Percentiles rank a stretch among this genome's conserved stretches.
Conservation (phyloP, 177 flowering plant species). For the Vitis hybrid region DNA sequence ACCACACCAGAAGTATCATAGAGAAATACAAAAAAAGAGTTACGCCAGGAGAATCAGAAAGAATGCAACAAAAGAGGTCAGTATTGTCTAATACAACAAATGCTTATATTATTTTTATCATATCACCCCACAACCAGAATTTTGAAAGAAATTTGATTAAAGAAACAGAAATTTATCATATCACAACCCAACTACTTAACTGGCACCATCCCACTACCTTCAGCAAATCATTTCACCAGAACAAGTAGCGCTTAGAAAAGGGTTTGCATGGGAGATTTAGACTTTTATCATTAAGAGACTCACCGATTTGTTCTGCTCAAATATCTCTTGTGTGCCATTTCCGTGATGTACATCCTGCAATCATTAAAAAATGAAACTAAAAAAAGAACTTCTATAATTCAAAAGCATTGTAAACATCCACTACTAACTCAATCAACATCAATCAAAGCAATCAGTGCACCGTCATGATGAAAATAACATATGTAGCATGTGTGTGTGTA, state of each 20-base stretch:
- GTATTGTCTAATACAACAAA: too few species aligned
- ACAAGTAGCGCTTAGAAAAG: neutral
- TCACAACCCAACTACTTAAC: neutral
- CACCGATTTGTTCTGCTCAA: conserved; percentile 80
- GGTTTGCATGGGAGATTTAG: neutral
- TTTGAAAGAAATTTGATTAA: too few species aligned
- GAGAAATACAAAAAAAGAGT: neutral
- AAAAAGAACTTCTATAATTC: neutral
- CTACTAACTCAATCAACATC: neutral
- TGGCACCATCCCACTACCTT: conserved; percentile 4
- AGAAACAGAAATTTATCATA: neutral
- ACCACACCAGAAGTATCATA: neutral
- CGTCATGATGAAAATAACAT: neutral
- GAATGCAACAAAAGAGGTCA: neutral
- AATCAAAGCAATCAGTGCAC: neutral
- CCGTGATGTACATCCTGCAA: conserved; percentile 98
- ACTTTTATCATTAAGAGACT: conserved; percentile 21
- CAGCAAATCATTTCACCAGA: conserved; percentile 3
- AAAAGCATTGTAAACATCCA: neutral
- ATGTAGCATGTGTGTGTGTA: neutral
- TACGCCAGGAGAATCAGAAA: neutral
- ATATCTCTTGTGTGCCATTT: conserved; percentile 98
- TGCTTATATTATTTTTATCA: too few species aligned
- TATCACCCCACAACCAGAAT: too few species aligned
- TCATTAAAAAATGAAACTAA: conserved; percentile 2